A percentile compares a stretch with the other conserved stretches of the same genome.
These are phyloP conservation scores for Globisporangium splendens DNA, from an alignment of 352 stramenopile genomes.

Conservation along the genomic window DNA sequence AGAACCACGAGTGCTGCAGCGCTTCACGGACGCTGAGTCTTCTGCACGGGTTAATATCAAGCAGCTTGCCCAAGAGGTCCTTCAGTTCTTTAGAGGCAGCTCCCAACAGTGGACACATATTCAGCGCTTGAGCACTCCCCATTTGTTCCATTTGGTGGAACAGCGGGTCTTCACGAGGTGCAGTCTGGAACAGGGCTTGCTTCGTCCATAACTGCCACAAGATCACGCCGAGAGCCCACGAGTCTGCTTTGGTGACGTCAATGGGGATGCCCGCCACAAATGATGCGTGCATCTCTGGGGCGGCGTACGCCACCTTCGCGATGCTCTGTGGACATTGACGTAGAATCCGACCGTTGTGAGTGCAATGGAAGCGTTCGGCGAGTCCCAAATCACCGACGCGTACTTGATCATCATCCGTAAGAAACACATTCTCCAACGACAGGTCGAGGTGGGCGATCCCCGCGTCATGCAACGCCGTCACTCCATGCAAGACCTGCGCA, in stretches of 20 bases:
- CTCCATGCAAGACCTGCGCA: constrained; percentile 77
- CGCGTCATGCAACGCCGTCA: constrained; percentile 79
- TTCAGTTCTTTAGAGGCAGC: constrained; percentile 25
- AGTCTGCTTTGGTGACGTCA: constrained; percentile 56
- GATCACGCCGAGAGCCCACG: constrained; percentile 71
- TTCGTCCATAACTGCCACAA: constrained; percentile 68
- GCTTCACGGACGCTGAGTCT: constrained; percentile 50
- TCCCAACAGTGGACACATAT: constrained; percentile 21
- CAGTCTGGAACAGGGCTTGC: constrained; percentile 42
- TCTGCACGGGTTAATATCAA: constrained; percentile 39
- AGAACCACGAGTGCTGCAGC: constrained; percentile 55
- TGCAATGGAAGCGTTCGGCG: constrained; percentile 36
- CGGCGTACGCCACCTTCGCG: constrained; percentile 66
- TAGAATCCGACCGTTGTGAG: constrained; percentile 24
- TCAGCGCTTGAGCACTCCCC: constrained; percentile 25
- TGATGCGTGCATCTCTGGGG: constrained; percentile 49
- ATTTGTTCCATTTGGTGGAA: constrained; percentile 34
- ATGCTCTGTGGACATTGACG: constrained; percentile 14
- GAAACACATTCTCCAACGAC: constrained; percentile 93
- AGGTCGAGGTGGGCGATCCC: constrained; percentile 92
- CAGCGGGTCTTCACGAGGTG: constrained; percentile 42
- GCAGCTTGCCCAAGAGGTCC: constrained; percentile 44
- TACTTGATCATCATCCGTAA: constrained; percentile 77
- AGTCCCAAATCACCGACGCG: constrained; percentile 91
- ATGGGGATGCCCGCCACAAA: constrained; percentile 15